These are phyloP conservation scores for Pseudocercospora vitis DNA, from an alignment of 2,329 filamentous ascomycete genomes.

Conservation along the genomic window DNA sequence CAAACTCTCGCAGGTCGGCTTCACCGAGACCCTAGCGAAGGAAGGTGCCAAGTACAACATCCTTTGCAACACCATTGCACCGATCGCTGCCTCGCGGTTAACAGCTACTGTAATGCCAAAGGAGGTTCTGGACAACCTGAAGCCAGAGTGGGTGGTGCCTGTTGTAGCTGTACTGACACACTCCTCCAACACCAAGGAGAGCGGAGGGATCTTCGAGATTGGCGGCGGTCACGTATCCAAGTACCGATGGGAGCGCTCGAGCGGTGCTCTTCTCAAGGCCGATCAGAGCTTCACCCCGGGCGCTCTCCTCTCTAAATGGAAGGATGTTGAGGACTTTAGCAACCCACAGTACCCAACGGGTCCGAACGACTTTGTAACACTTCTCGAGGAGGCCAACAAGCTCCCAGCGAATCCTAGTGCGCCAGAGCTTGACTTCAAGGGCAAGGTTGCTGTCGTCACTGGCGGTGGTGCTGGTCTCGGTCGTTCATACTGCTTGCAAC, in stretches of 20 bases:
- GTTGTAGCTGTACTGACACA: slow-evolving; percentile 86
- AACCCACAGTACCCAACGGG: slow-evolving; percentile 79
- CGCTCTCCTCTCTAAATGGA: slow-evolving; percentile 86
- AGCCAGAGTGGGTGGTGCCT: slow-evolving; percentile 93
- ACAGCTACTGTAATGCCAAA: slow-evolving; percentile 93
- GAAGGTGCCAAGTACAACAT: slow-evolving; percentile 99
- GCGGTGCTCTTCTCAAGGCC: slow-evolving; percentile 83
- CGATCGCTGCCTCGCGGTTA: slow-evolving; percentile 93
- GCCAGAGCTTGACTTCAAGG: slow-evolving; percentile 75
- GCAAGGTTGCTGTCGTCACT: slow-evolving; percentile 82
- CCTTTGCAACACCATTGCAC: slow-evolving; percentile 88
- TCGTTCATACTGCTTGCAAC: slow-evolving; percentile 83
- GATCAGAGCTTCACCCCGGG: slow-evolving; percentile 85
- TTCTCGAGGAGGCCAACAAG: slow-evolving; percentile 82
- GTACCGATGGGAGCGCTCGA: slow-evolving; percentile 90
- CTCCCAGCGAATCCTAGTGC: slow-evolving; percentile 69
- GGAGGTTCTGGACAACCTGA: slow-evolving; percentile 80
- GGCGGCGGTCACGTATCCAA: slow-evolving; percentile 92
- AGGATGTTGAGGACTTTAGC: slow-evolving; percentile 82
- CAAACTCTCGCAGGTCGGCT: slow-evolving; percentile 92
- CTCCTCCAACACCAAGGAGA: slow-evolving; percentile 78
- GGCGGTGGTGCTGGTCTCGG: slow-evolving; percentile 89
- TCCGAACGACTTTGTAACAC: slow-evolving; percentile 80
- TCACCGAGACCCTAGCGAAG: slow-evolving; percentile 96
- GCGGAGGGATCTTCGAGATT: slow-evolving; percentile 86